These are phyloP conservation scores for Cinnamomum micranthum DNA, from an alignment of 164 flowering plant genomes.

Conservation along the genomic window DNA sequence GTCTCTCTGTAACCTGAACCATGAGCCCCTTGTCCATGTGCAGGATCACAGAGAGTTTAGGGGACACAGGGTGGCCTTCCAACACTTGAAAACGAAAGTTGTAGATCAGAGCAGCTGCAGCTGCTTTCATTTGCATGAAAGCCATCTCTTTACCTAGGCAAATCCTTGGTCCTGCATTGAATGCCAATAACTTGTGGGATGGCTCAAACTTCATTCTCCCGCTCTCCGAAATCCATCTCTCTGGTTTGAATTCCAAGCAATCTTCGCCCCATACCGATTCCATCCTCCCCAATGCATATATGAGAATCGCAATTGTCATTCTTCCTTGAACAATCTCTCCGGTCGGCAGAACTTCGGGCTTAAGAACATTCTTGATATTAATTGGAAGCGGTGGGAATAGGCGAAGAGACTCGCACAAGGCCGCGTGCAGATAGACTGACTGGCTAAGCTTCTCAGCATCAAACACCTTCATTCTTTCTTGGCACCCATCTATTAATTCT, in stretches of 20 bases:
- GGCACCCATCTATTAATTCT: background rate
- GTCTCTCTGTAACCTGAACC: background rate
- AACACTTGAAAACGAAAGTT: conserved; percentile 26
- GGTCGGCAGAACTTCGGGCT: conserved; percentile 25
- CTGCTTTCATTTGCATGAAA: conserved; percentile 31
- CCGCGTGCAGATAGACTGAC: conserved; percentile 34
- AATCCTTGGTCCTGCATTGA: conserved; percentile 40
- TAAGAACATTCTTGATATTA: conserved; percentile 19
- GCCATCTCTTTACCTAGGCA: conserved; percentile 44
- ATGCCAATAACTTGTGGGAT: conserved; percentile 5
- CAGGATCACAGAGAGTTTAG: conserved; percentile 14
- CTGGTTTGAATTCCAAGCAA: conserved; percentile 35
- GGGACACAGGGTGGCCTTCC: background rate
- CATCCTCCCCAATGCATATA: conserved; percentile 34
- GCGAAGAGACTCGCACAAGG: conserved; percentile 32
- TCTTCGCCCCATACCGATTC: conserved; percentile 37
- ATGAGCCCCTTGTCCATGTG: conserved; percentile 6
- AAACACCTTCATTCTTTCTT: background rate
- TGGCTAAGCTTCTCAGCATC: conserved; percentile 17
- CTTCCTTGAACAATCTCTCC: conserved; percentile 21
- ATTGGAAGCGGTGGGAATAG: conserved; percentile 33
- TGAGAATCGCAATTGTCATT: conserved; percentile 17
- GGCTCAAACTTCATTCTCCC: conserved; percentile 16
- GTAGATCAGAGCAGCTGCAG: conserved; percentile 23
- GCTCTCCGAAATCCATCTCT: conserved; percentile 43